Base-by-base conservation (phyloP, 768 basidiomycete species). In the Podaxis sp. region DNA sequence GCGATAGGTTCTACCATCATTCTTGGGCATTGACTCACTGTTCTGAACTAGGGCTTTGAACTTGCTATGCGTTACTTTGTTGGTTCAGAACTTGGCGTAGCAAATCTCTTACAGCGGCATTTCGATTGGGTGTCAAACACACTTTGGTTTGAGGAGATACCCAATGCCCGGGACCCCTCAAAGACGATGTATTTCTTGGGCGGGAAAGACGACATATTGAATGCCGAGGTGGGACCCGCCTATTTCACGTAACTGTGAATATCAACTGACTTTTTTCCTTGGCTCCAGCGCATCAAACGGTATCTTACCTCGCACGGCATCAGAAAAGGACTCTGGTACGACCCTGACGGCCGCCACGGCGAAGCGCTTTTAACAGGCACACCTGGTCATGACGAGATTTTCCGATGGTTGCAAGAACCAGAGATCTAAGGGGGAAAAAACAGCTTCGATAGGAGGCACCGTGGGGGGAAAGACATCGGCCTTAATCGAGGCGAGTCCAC, bases 71-170 rank as follows among this genome's bases (percentile, higher is more conserved):
- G 88, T 50, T 98, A 94, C 72, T 96, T 96, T 68, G 89, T 96
- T 63, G 87, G 88, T 33, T 85, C 87, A 29, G 96, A 98, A 73
- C 76, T 96, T 2, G 96, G 96, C 13, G 87, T 93, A 55, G 90
- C 92, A 6, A 90, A 95, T 71, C 84, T 92, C 60, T 80, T 97
- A 50, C 90, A 89, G 67, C 82, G 91, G 27, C 86, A 92, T 71
- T 93, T 93, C 67, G 89, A 90, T 69, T 95, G 93, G 94, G 80
- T 85, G 41, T 84, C 90, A 11, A 97, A 97, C 70, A 87, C 91
- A 9, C 79, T 98, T 11, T 98, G 91, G 86, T 91, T 85, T 64
- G 92, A 95, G 73, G 91, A 96, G 68, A 94, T 96, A 51, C 91
- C 93, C 1, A 81, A 93, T 69, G 90, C 88, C 15, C 76, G 79